Evolutionary conservation across 2,329 filamentous ascomycete genomes (phyloP), one percentile per base, ranked within the genome.

Genomic region (Lasiodiplodia citricola): DNA sequence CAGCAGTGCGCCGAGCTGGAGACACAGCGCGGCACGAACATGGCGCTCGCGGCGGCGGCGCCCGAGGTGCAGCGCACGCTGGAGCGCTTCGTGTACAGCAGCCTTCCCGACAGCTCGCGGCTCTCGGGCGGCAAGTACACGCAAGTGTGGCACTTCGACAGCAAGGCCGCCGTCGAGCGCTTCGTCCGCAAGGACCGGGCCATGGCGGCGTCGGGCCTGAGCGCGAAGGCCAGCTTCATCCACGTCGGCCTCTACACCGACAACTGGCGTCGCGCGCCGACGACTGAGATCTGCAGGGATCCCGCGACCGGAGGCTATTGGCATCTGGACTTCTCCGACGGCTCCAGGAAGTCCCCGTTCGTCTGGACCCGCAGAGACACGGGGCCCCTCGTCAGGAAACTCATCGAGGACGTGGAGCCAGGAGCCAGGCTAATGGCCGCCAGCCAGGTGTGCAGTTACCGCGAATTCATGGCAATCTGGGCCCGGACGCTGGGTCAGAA

Each of bases 341-440:
- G 74, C 69, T 67, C 76, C 63, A 78, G 75, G 14, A 75, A 79
- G 68, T 77, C 79, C 52, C 66, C 79, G 63, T 79, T 80, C 47
- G 73, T 79, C 10, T 79, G 38, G 38, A 28, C 57, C 23, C 37
- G 37, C 11, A 25, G 23, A 38, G 57, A 60, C 47, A 47, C 38
- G 4, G 57, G 57, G 5, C 14, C 16, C 10, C 11, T 60, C 21
- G 57, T 47, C 37, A 60, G 35, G 37, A 31, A 23, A 14, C 16
- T 60, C 37, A 23, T 60, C 4, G 37, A 60, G 10, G 21, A 8
- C 13, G 37, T 28, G 28, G 4, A 28, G 23, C 21, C 57, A 3
- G 57, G 57, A 38, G 4, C 16, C 11, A 47, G 21, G 21, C 31
- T 47, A 13, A 23, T 60, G n/a, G 57, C 37, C 16, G 25, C 16